Base-by-base conservation (phyloP, 2,329 filamentous ascomycete genomes). In the Diaporthe citri region DNA sequence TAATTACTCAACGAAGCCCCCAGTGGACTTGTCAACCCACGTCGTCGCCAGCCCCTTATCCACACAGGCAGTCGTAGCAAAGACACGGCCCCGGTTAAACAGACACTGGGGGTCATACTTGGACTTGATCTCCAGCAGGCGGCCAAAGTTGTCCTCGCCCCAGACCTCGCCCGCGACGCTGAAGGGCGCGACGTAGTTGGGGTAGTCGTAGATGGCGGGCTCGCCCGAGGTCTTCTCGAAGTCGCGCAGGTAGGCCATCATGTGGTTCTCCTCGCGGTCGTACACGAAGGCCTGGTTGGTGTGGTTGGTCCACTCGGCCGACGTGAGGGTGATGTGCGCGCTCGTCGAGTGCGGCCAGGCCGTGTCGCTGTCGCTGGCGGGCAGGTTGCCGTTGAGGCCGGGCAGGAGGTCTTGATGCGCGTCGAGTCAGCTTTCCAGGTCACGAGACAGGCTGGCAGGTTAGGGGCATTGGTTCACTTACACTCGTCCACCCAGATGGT, bases 91-190 rank as follows among this genome's bases (percentile, higher is more conserved):
- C 4, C 73, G 48, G 34, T 72, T 72, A 22, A 75, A 59, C 7
- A 75, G 69, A 20, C 73, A 75, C 57, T 72, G 48, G 0, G 73
- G 67, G 31, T 75, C 73, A n/a, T 75, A 75, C 69, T 75, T 75
- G 39, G 55, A 43, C 73, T 75, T 75, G 69, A 75, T 75, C 13
- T 41, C 57, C 20, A 75, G 28, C 39, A 75, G 34, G 25, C 69
- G 73, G 1, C 22, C 46, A 28, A 75, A 75, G 59, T 75, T 75
- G 10, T 72, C 73, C 69, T 56, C 73, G 34, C 73, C 73, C 73
- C 73, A 75, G 20, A 75, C 73, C 59, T 75, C 73, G 22, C 60
- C 43, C 20, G 73, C 59, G 39, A 66, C 2, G 39, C 67, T 72
- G 25, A 56, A 72, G 0, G 73, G 73, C 34, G 73, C 73, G 39